Evolutionary conservation across 805 yeast genomes (phyloP), one percentile per base, ranked within the genome.

Genomic region (Wickerhamomyces alni): DNA sequence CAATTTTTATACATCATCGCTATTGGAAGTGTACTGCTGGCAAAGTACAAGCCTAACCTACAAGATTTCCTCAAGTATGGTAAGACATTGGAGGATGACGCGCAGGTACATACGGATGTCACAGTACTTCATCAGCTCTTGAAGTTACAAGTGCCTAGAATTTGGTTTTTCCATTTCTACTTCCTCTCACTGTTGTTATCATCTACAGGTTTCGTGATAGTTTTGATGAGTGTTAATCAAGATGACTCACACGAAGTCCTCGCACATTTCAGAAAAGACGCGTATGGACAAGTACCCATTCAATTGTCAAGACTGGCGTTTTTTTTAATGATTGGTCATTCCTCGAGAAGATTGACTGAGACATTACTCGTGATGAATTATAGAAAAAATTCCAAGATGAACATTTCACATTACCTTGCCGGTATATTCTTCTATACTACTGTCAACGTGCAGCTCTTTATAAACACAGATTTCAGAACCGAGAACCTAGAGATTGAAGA

Each of bases 101-200:
- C 30, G 35, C 9, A 27, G 42, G 17, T 38, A 28, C 8, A 8
- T 40, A 16, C 13, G 24, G 25, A 38, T 39, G 33, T 33, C 51
- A 31, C 42, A 46, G 3, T 33, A 13, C 15, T 51, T 9, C 18
- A 47, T 4, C 38, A 26, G 2, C 30, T 65, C 1, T 44, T 57
- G 9, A 52, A 54, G 9, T 40, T 66, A 12, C 75, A 77, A 11
- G 81, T 82, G 1, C 85, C 87, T 0, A 83, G 81, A 52, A 46
- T 68, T 11, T 76, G 70, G 69, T 84, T 84, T 51, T 51, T 62
- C 2, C 87, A 83, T 50, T 84, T 77, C 48, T 84, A 84, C 55
- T 42, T 73, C 5, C 36, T 75, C 15, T 69, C 78, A 15, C 49
- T 67, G 1, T 21, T 56, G 0, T 45, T 69, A 26, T 57, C 69